Conservation (phyloP, 306 rosid species). For the Quercus gilva region DNA sequence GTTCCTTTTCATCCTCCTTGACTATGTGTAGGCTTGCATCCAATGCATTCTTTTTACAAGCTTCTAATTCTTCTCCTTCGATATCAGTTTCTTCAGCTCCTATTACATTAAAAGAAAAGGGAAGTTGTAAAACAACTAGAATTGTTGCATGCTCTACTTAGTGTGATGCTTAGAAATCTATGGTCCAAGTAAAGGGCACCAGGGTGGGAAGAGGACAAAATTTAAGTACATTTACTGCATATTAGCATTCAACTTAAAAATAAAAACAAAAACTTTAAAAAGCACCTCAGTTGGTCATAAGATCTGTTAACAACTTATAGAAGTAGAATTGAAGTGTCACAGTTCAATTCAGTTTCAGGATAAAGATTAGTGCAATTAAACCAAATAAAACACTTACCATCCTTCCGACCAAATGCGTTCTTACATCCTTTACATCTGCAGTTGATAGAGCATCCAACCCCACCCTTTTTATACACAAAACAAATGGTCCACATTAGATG, state of each 20-base stretch:
- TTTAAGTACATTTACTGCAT: too few relatives aligned
- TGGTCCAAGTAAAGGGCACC: not conserved
- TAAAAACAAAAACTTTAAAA: not conserved
- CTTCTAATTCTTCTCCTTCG: constrained; percentile 63
- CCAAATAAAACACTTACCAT: constrained; percentile 48
- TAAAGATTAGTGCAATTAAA: not conserved
- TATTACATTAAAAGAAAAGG: constrained; percentile 14
- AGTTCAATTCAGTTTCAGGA: not conserved
- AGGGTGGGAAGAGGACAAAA: too few relatives aligned
- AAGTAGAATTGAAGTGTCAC: not conserved
- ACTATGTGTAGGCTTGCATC: constrained; percentile 40
- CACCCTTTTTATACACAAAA: constrained; percentile 45
- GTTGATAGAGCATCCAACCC: constrained; percentile 77
- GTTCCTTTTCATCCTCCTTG: constrained; percentile 48
- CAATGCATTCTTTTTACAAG: constrained; percentile 35
- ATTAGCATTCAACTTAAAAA: too few relatives aligned
- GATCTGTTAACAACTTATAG: not conserved
- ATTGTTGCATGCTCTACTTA: not conserved
- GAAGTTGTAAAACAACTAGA: not conserved
- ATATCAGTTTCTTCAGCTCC: constrained; percentile 41
- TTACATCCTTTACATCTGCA: constrained; percentile 87
- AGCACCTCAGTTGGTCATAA: not conserved
- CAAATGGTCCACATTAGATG: constrained; percentile 16
- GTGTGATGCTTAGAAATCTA: not conserved
- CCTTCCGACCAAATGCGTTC: constrained; percentile 73